phyloP scores from a whole-genome alignment of 2,329 filamentous ascomycete species.

The Cladophialophora yegresii region DNA sequence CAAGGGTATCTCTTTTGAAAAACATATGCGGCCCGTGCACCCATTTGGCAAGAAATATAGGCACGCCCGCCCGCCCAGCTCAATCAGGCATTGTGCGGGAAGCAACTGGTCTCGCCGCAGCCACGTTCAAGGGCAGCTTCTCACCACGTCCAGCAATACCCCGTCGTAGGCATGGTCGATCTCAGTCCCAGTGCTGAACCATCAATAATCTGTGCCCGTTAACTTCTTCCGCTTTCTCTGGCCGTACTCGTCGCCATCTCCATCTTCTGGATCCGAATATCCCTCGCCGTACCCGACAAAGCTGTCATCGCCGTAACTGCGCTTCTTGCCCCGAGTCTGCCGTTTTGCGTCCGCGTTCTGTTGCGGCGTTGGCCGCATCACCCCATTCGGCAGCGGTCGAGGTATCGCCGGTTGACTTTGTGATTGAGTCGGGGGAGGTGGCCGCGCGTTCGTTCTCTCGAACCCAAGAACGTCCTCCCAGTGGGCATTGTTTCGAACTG shows the following conservation, averaged over 20 bases:
- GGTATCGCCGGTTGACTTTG: slow-evolving; percentile 33
- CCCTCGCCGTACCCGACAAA: slow-evolving; percentile 56
- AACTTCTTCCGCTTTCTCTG: slow-evolving; percentile 27
- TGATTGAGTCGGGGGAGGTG: slow-evolving; percentile 23
- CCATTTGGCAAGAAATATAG: slow-evolving; percentile 14
- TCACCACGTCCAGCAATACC: background rate
- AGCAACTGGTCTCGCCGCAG: background rate
- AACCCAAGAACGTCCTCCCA: slow-evolving; percentile 53
- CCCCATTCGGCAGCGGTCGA: slow-evolving; percentile 33
- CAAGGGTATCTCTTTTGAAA: slow-evolving; percentile 31
- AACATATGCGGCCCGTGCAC: slow-evolving; percentile 6
- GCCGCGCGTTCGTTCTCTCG: slow-evolving; percentile 46
- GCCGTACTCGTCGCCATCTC: slow-evolving; percentile 42
- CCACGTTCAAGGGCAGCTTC: background rate
- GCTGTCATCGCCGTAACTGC: slow-evolving; percentile 54
- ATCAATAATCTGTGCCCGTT: slow-evolving; percentile 17
- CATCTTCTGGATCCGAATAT: slow-evolving; percentile 52
- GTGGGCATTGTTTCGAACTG: slow-evolving; percentile 49
- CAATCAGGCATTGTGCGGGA: background rate
- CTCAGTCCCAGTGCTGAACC: background rate
- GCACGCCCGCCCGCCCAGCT: background rate
- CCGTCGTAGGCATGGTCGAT: slow-evolving; percentile 7
- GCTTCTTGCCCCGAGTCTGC: slow-evolving; percentile 52
- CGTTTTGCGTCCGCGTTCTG: slow-evolving; percentile 45
- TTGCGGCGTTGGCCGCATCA: slow-evolving; percentile 25